These are phyloP conservation scores for Xylariaceae sp. DNA, from an alignment of 2,329 filamentous ascomycete species.

Conservation along the genomic window DNA sequence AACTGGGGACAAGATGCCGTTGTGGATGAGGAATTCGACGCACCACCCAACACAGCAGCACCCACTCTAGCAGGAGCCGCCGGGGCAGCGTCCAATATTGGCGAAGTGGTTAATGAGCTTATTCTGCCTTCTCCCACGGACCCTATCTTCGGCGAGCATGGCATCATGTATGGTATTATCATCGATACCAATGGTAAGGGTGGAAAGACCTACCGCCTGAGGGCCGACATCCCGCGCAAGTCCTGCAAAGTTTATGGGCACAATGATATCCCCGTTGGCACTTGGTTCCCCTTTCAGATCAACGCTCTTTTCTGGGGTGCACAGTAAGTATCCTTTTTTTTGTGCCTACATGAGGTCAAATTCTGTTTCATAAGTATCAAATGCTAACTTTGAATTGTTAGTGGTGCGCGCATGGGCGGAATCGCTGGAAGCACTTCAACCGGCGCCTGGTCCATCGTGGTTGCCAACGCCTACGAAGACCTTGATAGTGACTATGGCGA, in stretches of 20 bases:
- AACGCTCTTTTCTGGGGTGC: slow-evolving; percentile 28
- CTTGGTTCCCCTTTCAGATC: slow-evolving; percentile 28
- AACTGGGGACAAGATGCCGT: slow-evolving; percentile 26
- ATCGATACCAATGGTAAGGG: slow-evolving; percentile 5
- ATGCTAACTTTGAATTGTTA: background rate
- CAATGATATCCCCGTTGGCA: slow-evolving; percentile 24
- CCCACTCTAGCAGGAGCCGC: background rate
- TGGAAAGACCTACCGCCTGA: slow-evolving; percentile 19
- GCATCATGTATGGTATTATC: slow-evolving; percentile 28
- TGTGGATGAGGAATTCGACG: slow-evolving; percentile 9
- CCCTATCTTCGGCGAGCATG: slow-evolving; percentile 22
- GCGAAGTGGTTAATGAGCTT: slow-evolving; percentile 1
- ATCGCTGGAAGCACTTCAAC: slow-evolving; percentile 21
- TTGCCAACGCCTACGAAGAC: slow-evolving; percentile 17
- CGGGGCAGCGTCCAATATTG: too few species aligned
- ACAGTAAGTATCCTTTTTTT: slow-evolving; percentile 11
- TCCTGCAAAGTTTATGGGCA: slow-evolving; percentile 25
- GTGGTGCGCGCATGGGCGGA: slow-evolving; percentile 20
- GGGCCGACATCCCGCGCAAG: slow-evolving; percentile 16
- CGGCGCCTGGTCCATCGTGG: slow-evolving; percentile 29
- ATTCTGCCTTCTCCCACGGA: slow-evolving; percentile 18
- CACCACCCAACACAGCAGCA: background rate
- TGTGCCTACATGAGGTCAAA: too few species aligned
- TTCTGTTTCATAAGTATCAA: too few species aligned
- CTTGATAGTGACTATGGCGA: slow-evolving; percentile 17